Evolutionary conservation across 257 asterid species (phyloP).

Genomic region (Solanum medicagineum): DNA sequence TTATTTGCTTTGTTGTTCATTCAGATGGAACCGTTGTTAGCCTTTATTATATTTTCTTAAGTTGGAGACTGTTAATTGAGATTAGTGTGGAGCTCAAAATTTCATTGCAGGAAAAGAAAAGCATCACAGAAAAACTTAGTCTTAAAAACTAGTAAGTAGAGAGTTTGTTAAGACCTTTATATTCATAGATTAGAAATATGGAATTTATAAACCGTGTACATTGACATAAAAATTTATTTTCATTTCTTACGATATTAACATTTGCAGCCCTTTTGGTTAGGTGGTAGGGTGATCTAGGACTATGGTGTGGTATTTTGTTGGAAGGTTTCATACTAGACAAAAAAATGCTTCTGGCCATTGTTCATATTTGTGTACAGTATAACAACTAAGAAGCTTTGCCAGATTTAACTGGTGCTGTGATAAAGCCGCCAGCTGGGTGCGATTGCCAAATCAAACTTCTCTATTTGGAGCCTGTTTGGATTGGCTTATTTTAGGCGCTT

Average conservation of each 20-base stretch:
- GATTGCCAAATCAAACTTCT: neutral
- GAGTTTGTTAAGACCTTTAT: neutral
- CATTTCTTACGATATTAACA: neutral
- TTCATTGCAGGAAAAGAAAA: neutral
- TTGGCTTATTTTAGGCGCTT: neutral
- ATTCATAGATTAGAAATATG: neutral
- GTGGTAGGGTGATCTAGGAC: neutral
- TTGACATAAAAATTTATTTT: neutral
- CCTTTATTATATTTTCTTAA: neutral
- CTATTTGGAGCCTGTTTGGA: neutral
- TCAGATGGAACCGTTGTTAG: neutral
- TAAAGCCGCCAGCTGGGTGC: neutral
- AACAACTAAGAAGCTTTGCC: neutral
- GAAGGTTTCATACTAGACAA: neutral
- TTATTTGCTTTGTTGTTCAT: neutral
- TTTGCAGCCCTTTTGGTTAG: neutral
- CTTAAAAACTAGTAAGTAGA: neutral
- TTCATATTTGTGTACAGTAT: neutral
- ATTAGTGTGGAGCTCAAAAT: neutral
- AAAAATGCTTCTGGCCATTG: neutral
- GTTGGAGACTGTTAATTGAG: neutral
- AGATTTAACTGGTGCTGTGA: neutral
- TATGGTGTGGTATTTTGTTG: neutral
- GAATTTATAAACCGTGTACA: neutral
- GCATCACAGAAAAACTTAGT: neutral